A percentile compares a stretch with the other conserved stretches of the same genome.
Conservation (phyloP, 2,329 filamentous ascomycete species). For the Aspergillus floridensis region DNA sequence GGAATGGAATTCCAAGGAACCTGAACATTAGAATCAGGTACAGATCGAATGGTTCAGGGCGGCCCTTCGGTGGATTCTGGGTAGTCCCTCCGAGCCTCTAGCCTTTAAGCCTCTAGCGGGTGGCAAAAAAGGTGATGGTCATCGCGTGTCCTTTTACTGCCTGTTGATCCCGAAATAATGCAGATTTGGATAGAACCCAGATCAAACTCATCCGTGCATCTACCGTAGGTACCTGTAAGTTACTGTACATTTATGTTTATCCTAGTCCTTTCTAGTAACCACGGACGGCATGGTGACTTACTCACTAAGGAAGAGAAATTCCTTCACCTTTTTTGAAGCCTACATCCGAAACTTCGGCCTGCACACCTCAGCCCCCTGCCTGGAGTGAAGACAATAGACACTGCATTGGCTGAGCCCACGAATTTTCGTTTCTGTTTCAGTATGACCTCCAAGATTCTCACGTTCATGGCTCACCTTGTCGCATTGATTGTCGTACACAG, state of each 20-base stretch:
- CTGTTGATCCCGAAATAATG: slow-evolving; percentile 18
- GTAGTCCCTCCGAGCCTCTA: neutral
- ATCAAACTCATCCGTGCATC: slow-evolving; percentile 17
- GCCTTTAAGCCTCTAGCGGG: slow-evolving; percentile 4
- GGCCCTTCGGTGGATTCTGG: neutral
- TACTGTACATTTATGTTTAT: neutral
- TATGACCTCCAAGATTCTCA: neutral
- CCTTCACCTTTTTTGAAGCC: neutral
- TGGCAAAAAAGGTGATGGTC: slow-evolving; percentile 16
- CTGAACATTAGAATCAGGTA: slow-evolving; percentile 2
- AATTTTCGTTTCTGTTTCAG: neutral
- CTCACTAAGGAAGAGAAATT: neutral
- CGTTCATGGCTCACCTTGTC: no score
- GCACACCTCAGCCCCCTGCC: neutral
- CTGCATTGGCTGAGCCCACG: neutral
- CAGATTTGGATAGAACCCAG: slow-evolving; percentile 12
- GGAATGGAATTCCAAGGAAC: neutral
- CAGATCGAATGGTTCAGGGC: slow-evolving; percentile 2
- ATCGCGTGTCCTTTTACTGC: slow-evolving; percentile 19
- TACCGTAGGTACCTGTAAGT: neutral
- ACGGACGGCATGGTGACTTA: no score
- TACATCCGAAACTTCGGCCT: neutral
- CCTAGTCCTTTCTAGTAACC: no score
- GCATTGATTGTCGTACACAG: no score
- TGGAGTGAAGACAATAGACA: neutral